Evolutionary conservation across 768 basidiomycete species (phyloP).

Genomic region (Tylopilus subfusipes): DNA sequence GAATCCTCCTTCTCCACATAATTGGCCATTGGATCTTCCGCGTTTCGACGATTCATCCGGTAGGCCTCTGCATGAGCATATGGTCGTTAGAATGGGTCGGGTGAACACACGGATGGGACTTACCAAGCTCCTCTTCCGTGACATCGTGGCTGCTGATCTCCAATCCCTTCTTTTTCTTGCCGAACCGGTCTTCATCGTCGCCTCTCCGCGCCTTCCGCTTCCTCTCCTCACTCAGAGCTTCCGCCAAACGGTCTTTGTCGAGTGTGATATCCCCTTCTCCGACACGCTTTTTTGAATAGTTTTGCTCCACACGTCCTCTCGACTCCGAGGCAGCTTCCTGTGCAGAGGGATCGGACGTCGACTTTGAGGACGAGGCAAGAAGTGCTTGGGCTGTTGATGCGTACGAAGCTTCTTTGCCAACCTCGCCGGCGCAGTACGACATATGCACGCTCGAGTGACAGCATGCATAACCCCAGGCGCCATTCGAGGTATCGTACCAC

Average conservation of each 20-base stretch:
- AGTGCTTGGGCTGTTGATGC: constrained; percentile 75
- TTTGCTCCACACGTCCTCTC: constrained; percentile 53
- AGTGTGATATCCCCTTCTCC: constrained; percentile 81
- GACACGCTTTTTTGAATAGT: constrained; percentile 73
- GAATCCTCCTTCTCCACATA: constrained; percentile 62
- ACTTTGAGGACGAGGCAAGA: constrained; percentile 41
- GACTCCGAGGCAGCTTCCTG: constrained; percentile 31
- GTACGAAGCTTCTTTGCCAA: constrained; percentile 72
- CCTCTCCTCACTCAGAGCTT: constrained; percentile 74
- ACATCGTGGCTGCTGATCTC: constrained; percentile 68
- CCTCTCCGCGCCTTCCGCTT: constrained; percentile 67
- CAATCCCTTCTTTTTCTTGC: constrained; percentile 57
- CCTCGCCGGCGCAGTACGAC: constrained; percentile 89
- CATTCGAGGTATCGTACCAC: constrained; percentile 71
- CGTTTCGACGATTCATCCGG: constrained; percentile 64
- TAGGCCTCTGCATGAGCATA: constrained; percentile 71
- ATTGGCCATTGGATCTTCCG: constrained; percentile 92
- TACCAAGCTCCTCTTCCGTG: constrained; percentile 84
- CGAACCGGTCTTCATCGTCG: constrained; percentile 49
- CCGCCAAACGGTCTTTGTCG: constrained; percentile 63
- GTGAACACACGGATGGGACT: constrained; percentile 23
- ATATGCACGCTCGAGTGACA: constrained; percentile 85
- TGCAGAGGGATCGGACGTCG: constrained; percentile 26
- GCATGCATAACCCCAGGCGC: constrained; percentile 91
- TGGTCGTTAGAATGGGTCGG: constrained; percentile 5